Conservation (phyloP, 1,139 yeast species). For the Nakaseomyces uthaithaninus region DNA sequence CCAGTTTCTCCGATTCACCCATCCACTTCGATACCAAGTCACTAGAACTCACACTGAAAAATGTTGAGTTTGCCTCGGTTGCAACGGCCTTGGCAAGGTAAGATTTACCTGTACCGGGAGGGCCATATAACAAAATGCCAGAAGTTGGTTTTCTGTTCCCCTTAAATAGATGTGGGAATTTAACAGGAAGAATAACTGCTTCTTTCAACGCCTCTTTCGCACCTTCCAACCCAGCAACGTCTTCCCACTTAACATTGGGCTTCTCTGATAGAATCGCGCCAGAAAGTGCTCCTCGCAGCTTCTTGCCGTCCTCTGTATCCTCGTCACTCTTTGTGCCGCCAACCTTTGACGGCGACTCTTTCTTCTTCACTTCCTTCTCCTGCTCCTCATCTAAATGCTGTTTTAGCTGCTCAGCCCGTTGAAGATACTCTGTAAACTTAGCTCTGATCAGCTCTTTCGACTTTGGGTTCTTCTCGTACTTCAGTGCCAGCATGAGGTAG, state of each 20-base stretch:
- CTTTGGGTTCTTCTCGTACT: constrained; percentile 86
- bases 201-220: constrained; percentile 97
- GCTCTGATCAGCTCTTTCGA: constrained; percentile 83
- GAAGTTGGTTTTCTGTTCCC: constrained; percentile 91
- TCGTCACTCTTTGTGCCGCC: constrained; percentile 39
- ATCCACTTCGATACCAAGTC: constrained; percentile 97
- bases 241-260: constrained; percentile 92
- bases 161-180: constrained; percentile 86
- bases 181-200: constrained; percentile 92
- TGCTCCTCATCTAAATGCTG: constrained; percentile 69
- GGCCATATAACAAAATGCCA: constrained; percentile 90
- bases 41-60: constrained; percentile 88
- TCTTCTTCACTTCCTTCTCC: constrained; percentile 33
- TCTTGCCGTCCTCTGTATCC: constrained; percentile 78
- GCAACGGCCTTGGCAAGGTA: constrained; percentile 97
- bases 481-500: constrained; percentile 89
- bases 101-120: constrained; percentile 99
- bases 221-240: constrained; percentile 88
- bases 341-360: constrained; percentile 31
- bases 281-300: constrained; percentile 81
- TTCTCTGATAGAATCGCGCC: constrained; percentile 88
- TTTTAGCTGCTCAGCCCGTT: constrained; percentile 90
- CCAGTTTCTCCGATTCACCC: constrained; percentile 97
- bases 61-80: constrained; percentile 94
- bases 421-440: constrained; percentile 82